Evolutionary conservation across 2,329 filamentous ascomycete genomes (phyloP).

Genomic region (Cladophialophora exuberans): DNA sequence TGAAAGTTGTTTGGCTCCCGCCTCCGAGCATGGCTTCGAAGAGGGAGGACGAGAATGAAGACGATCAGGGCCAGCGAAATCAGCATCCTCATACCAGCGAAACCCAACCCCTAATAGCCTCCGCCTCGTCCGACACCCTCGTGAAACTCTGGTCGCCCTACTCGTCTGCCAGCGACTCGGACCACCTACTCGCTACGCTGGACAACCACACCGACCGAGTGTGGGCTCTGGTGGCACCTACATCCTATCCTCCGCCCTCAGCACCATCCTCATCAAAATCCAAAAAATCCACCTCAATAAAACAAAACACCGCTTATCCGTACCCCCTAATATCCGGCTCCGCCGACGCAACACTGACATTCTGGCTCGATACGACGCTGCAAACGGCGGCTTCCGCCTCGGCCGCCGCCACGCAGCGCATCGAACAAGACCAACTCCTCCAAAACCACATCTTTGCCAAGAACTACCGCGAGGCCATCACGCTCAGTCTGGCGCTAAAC

Average conservation of each 20-base stretch:
- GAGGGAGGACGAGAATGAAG: conserved; percentile 34
- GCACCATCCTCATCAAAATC: conserved; percentile 39
- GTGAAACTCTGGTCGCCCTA: conserved; percentile 96
- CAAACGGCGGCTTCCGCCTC: conserved; percentile 76
- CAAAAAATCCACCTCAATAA: conserved; percentile 18
- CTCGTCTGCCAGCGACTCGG: conserved; percentile 44
- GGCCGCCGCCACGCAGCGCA: conserved; percentile 73
- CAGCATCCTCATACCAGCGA: conserved; percentile 37
- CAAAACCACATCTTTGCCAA: conserved; percentile 88
- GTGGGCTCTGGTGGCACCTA: conserved; percentile 76
- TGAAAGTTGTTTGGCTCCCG: conserved; percentile 89
- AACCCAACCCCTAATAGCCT: conserved; percentile 61
- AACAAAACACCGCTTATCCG: conserved; percentile 42
- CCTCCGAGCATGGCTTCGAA: conserved; percentile 43
- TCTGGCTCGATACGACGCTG: conserved; percentile 91
- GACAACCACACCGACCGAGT: conserved; percentile 97
- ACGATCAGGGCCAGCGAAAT: no score
- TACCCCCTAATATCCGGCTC: conserved; percentile 85
- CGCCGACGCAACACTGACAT: conserved; percentile 88
- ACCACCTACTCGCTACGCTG: conserved; percentile 84
- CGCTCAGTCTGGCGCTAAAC: conserved; percentile 87
- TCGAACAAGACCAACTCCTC: conserved; percentile 92
- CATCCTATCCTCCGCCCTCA: conserved; percentile 37
- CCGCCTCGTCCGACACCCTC: conserved; percentile 88
- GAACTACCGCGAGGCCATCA: conserved; percentile 91